Evolutionary conservation across 129 eudicot genomes (phyloP), one percentile per base, ranked within the genome.

Genomic region (Oenanthe sinensis): DNA sequence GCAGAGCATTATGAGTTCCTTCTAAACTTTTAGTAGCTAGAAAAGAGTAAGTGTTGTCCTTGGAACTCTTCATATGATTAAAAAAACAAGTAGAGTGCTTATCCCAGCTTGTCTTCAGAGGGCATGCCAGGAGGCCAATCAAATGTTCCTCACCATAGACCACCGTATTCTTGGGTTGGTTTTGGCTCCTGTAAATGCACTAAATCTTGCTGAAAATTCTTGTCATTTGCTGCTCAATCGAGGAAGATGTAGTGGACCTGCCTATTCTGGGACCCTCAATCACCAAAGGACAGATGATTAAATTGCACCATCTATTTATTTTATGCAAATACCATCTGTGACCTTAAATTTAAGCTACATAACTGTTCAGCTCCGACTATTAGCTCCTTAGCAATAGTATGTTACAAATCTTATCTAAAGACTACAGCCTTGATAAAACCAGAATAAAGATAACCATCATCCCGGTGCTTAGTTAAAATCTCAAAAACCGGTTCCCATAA

Each of bases 71-170:
- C 97, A 63, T 91, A 91, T 13, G 97, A 91, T 47, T 91, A 84
- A 82, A 89, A 87, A 39, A 93, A 86, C 69, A 93, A 89, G 78
- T 91, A 93, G 45, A 93, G 81, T 72, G 98, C 98, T 86, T 93
- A 91, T 78, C 98, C 98, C 3, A 89, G 97, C 83, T 93, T 93
- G 81, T 93, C 97, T 24, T 88, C 92, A 2, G 91, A 82, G 24
- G 90, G 94, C 79, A 71, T 86, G 76, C 98, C 97, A 3, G 97
- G 98, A 37, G 98, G 97, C 97, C 97, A 89, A 60, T 97, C 98
- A 58, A 93, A 93, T 74, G 94, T 93, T 54, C 97, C 98, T 58
- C 95, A 97, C 97, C 95, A 93, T 67, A 93, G 55, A 72, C 98
- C 98, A 26, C 90, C 89, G 58, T 85, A 87, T 45, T 93, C 92